Conservation (phyloP, 2,329 filamentous ascomycete species). For the Penicillium fuscoglaucum region DNA sequence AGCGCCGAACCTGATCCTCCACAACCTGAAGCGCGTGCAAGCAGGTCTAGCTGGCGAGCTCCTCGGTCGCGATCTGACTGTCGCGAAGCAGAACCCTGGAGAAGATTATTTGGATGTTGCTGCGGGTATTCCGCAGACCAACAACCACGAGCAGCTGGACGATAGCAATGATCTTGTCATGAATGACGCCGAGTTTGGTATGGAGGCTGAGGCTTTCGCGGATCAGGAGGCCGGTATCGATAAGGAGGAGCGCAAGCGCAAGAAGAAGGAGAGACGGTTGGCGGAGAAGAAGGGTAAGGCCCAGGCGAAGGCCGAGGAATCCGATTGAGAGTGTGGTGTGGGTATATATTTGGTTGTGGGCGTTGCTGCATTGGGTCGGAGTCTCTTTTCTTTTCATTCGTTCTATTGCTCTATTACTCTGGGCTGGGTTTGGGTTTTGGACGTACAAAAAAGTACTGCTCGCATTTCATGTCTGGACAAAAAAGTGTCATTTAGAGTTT, state of each 20-base stretch:
- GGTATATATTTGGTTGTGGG: slow-evolving; percentile 20
- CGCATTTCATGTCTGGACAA: slow-evolving; percentile 24
- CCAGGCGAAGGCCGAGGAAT: slow-evolving; percentile 30
- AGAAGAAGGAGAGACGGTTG: slow-evolving; percentile 56
- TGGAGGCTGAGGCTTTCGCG: slow-evolving; percentile 38
- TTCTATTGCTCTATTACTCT: slow-evolving; percentile 11
- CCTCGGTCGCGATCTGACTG: slow-evolving; percentile 42
- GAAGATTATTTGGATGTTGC: slow-evolving; percentile 43
- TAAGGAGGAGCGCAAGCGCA: slow-evolving; percentile 55
- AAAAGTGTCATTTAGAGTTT: slow-evolving; percentile 16
- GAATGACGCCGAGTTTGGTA: slow-evolving; percentile 43
- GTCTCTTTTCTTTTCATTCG: slow-evolving; percentile 19
- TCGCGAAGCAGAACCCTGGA: slow-evolving; percentile 38
- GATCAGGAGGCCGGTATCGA: slow-evolving; percentile 46
- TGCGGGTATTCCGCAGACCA: slow-evolving; percentile 30
- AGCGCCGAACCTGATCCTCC: slow-evolving; percentile 45
- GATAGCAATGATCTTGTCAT: slow-evolving; percentile 44
- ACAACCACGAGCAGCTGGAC: slow-evolving; percentile 38
- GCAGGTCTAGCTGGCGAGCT: slow-evolving; percentile 46
- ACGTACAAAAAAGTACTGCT: slow-evolving; percentile 10
- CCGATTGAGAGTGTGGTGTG: slow-evolving; percentile 22
- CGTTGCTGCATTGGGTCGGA: slow-evolving; percentile 31
- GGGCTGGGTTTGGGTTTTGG: slow-evolving; percentile 9
- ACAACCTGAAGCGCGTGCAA: slow-evolving; percentile 49
- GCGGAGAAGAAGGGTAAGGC: slow-evolving; percentile 46